Conservation (phyloP, 2,329 filamentous ascomycete genomes). For the Achaetomium macrosporum region DNA sequence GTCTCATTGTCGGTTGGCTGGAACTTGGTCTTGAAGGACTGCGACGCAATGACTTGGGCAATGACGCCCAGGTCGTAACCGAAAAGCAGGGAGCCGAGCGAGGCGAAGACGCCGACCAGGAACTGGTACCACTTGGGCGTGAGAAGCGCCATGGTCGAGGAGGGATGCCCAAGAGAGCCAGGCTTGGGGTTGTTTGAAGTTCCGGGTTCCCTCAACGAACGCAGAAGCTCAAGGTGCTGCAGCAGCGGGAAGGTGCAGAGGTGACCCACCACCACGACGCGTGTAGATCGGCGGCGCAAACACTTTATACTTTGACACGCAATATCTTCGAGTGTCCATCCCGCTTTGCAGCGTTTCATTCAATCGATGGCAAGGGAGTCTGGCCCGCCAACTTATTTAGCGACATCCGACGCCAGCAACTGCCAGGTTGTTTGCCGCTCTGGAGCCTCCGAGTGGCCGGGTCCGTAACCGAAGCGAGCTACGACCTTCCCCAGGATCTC, state of each 20-base stretch:
- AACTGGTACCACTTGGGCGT: constrained; percentile 44
- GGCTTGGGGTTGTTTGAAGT: background rate
- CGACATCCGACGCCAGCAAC: background rate
- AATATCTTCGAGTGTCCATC: background rate
- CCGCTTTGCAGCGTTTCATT: too few relatives aligned
- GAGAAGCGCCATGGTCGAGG: constrained; percentile 34
- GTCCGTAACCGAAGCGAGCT: background rate
- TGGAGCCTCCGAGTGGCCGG: background rate
- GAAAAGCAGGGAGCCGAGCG: constrained; percentile 48
- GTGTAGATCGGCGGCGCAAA: background rate
- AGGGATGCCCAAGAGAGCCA: background rate
- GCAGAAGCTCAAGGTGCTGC: background rate
- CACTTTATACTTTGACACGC: background rate
- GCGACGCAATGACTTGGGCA: constrained; percentile 46
- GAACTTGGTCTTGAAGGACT: constrained; percentile 38
- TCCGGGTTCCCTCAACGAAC: background rate
- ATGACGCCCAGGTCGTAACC: constrained; percentile 53
- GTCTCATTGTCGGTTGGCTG: constrained; percentile 33
- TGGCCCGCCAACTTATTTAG: background rate
- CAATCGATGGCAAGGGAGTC: background rate
- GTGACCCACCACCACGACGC: background rate
- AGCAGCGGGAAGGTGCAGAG: background rate
- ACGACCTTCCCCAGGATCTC: background rate
- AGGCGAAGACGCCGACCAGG: constrained; percentile 49
- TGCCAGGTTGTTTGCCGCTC: too few relatives aligned